Evolutionary conservation across 2,329 filamentous ascomycete genomes (phyloP).

Genomic region (Scopulariopsis brevicaulis): DNA sequence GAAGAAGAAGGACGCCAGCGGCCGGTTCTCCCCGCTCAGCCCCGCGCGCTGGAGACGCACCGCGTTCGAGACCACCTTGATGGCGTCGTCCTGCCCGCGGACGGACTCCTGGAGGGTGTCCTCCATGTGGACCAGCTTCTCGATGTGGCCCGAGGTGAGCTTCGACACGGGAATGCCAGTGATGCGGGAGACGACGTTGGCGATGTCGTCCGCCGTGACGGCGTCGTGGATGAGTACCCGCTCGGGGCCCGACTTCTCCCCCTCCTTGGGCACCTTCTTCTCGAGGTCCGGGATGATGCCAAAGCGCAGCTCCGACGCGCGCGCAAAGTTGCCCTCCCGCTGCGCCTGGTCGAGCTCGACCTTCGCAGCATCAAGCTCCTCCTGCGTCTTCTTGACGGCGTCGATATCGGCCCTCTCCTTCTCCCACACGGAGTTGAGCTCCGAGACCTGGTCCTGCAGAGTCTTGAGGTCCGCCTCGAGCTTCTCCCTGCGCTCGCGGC

Average conservation of each 20-base stretch:
- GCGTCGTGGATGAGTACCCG: conserved; percentile 73
- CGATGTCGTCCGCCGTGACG: conserved; percentile 93
- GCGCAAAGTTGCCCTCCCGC: conserved; percentile 76
- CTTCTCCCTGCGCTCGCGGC: conserved; percentile 77
- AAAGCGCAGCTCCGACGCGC: conserved; percentile 85
- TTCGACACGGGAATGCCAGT: conserved; percentile 92
- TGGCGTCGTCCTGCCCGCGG: conserved; percentile 86
- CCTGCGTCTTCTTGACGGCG: conserved; percentile 74
- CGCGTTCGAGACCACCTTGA: conserved; percentile 82
- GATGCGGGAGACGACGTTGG: conserved; percentile 76
- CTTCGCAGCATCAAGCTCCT: conserved; percentile 75
- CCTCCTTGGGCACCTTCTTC: conserved; percentile 67
- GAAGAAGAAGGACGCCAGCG: conserved; percentile 94
- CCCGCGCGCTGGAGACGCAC: conserved; percentile 91
- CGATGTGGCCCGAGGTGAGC: conserved; percentile 83
- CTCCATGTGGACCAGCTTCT: conserved; percentile 94
- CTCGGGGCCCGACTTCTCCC: conserved; percentile 26
- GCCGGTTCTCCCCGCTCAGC: conserved; percentile 80
- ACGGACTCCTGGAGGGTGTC: conserved; percentile 74
- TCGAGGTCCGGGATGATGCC: conserved; percentile 76
- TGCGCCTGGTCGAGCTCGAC: conserved; percentile 82
- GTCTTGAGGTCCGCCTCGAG: conserved; percentile 66
- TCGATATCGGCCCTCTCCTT: conserved; percentile 80
- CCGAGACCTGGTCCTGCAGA: conserved; percentile 66
- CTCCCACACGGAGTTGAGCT: conserved; percentile 76